These are phyloP conservation scores for Amaranthus hypochondriacus DNA, from an alignment of 148 eudicot species.

Conservation along the genomic window DNA sequence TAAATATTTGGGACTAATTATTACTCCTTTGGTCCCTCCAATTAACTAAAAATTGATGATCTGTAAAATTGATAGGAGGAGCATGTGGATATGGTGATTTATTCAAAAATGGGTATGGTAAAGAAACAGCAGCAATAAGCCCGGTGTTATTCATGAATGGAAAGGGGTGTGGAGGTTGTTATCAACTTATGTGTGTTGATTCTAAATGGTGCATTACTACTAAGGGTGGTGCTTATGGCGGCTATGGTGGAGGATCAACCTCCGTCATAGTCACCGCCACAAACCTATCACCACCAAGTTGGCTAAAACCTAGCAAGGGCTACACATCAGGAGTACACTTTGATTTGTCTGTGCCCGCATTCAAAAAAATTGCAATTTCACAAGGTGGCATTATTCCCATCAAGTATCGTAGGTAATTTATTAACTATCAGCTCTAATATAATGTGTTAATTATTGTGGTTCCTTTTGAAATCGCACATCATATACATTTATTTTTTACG, in stretches of 20 bases:
- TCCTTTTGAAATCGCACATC: no score
- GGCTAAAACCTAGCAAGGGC: constrained; percentile 52
- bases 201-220: constrained; percentile 42
- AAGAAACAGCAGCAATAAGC: constrained; percentile 77
- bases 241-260: constrained; percentile 13
- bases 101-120: constrained; percentile 61
- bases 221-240: background rate
- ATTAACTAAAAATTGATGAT: background rate
- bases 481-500: no score
- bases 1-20: no score
- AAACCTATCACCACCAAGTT: constrained; percentile 80
- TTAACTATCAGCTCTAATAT: background rate
- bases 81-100: constrained; percentile 91
- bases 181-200: constrained; percentile 48
- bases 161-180: constrained; percentile 69
- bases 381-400: constrained; percentile 81
- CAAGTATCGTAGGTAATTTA: constrained; percentile 55
- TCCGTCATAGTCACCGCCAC: constrained; percentile 69
- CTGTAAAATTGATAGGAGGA: constrained; percentile 40
- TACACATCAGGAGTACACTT: constrained; percentile 81
- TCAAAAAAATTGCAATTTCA: constrained; percentile 57
- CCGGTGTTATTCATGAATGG: constrained; percentile 68
- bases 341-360: constrained; percentile 75
- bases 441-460: no score
- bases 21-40: background rate